Evolutionary conservation across 2,329 filamentous ascomycete genomes (phyloP).

Genomic region (Dactylellina sp.): DNA sequence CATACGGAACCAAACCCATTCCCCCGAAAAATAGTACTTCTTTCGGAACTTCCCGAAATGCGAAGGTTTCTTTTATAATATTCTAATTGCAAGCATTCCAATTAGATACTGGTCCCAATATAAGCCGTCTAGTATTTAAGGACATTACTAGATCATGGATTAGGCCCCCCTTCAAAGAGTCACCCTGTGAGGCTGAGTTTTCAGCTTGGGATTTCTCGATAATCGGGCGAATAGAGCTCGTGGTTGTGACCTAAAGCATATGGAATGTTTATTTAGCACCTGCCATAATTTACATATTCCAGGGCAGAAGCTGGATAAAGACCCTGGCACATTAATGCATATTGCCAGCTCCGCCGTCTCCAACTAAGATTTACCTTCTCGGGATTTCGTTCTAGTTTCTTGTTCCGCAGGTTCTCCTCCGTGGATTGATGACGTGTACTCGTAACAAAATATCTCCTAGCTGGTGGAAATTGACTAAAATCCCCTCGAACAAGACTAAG

Average conservation of each 20-base stretch:
- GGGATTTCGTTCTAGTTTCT: slow-evolving; percentile 53
- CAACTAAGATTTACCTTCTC: slow-evolving; percentile 12
- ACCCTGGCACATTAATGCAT: background rate
- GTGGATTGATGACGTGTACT: background rate
- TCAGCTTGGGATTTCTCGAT: slow-evolving; percentile 38
- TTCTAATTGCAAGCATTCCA: slow-evolving; percentile 64
- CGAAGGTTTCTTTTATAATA: slow-evolving; percentile 77
- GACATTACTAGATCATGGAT: slow-evolving; percentile 71
- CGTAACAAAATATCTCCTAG: background rate
- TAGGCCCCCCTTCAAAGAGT: slow-evolving; percentile 67
- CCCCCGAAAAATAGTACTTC: slow-evolving; percentile 77
- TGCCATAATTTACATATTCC: background rate
- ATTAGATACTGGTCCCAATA: slow-evolving; percentile 30
- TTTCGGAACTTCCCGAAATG: slow-evolving; percentile 73
- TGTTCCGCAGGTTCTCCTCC: background rate
- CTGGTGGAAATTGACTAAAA: background rate
- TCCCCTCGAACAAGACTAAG: background rate
- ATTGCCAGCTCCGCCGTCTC: background rate
- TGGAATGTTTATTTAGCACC: background rate
- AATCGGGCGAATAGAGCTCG: slow-evolving; percentile 56
- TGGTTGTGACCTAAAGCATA: slow-evolving; percentile 50
- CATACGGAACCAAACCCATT: slow-evolving; percentile 84
- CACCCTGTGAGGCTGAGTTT: background rate
- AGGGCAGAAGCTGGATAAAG: no score
- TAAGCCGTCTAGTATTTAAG: background rate